Evolutionary conservation across 2,329 filamentous ascomycete species (phyloP).

Genomic region (Cryphonectria japonica): DNA sequence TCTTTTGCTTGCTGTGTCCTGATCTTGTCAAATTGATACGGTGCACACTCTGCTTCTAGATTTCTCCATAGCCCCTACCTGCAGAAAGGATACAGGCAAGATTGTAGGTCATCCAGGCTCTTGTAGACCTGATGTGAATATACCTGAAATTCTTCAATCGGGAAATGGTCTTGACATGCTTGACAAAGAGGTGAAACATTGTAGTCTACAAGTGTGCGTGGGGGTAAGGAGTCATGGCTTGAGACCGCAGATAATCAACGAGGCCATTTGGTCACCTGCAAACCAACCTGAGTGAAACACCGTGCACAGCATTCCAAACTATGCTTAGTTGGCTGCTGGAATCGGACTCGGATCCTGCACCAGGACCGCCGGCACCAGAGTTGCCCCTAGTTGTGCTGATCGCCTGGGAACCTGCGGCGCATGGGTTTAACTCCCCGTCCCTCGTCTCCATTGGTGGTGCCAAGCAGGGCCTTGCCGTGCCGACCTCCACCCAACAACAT

Average conservation of each 20-base stretch:
- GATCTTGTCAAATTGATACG: neutral
- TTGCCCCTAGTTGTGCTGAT: neutral
- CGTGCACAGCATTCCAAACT: no score
- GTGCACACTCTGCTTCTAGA: neutral
- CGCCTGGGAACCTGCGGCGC: neutral
- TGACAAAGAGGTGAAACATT: neutral
- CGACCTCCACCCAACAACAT: neutral
- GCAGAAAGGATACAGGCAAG: neutral
- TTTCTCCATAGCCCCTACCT: neutral
- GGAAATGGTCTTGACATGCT: neutral
- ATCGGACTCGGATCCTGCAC: neutral
- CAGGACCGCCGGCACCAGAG: neutral
- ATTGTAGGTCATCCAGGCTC: neutral
- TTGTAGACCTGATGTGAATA: neutral
- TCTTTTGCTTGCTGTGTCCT: neutral
- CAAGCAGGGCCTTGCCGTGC: neutral
- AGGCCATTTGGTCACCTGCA: neutral
- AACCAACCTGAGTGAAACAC: neutral
- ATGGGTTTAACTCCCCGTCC: neutral
- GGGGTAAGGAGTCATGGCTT: neutral
- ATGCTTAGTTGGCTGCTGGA: neutral
- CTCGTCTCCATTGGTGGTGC: neutral
- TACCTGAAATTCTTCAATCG: neutral
- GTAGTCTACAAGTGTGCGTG: neutral
- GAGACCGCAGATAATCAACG: no score